phyloP scores from a whole-genome alignment of 352 stramenopile genomes.

The Globisporangium splendens region DNA sequence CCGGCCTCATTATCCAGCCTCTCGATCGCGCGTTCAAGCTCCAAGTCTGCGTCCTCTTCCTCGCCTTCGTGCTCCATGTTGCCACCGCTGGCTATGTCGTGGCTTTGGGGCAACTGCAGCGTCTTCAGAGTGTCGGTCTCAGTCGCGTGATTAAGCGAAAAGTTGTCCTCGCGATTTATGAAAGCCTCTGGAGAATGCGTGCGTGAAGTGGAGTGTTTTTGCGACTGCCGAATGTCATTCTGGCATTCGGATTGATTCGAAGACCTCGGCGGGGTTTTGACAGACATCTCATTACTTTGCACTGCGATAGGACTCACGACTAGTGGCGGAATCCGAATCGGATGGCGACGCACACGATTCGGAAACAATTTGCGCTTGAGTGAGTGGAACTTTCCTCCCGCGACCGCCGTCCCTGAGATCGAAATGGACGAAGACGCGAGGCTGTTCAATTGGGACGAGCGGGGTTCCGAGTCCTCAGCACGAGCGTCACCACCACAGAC shows the following conservation, averaged over 20 bases:
- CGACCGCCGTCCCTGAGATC: neutral
- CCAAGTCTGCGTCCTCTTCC: slow-evolving; percentile 32
- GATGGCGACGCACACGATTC: slow-evolving; percentile 39
- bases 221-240: neutral
- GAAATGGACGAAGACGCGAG: too few relatives aligned
- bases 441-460: neutral
- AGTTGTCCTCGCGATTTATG: too few relatives aligned
- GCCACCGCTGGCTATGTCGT: too few relatives aligned
- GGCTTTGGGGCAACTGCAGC: too few relatives aligned
- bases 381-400: slow-evolving; percentile 33
- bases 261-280: neutral
- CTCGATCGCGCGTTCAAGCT: slow-evolving; percentile 36
- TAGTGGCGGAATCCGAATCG: slow-evolving; percentile 36
- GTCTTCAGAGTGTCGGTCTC: too few relatives aligned
- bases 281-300: too few relatives aligned
- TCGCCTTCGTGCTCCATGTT: neutral
- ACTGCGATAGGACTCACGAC: slow-evolving; percentile 38
- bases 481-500: neutral
- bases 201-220: too few relatives aligned
- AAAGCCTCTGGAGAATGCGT: too few relatives aligned
- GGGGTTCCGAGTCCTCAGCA: neutral
- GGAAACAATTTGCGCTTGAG: slow-evolving; percentile 62
- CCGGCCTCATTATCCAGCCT: slow-evolving; percentile 27
- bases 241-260: slow-evolving; percentile 3
- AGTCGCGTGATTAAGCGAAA: too few relatives aligned